Conservation (phyloP, 192 early-diverging fungal genomes). For the Rhizophagus prolifer region DNA sequence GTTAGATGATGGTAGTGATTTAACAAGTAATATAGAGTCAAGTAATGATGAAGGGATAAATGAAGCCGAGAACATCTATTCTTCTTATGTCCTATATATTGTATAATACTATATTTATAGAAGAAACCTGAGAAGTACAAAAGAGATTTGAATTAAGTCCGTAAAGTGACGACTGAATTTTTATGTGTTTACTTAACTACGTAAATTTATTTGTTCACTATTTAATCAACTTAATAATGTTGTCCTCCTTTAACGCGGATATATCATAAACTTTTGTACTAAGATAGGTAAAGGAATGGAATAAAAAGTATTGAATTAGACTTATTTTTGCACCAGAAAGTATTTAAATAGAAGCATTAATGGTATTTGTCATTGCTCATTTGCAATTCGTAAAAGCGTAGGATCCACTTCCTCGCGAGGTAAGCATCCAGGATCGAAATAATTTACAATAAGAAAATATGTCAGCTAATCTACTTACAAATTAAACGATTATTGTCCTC, state of each 20-base stretch:
- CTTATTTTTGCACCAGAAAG: no score
- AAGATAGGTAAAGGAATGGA: no score
- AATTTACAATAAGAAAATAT: no score
- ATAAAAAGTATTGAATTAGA: no score
- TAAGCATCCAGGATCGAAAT: no score
- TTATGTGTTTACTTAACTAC: neutral
- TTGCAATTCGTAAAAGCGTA: no score
- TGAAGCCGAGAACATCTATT: neutral
- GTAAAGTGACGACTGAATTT: neutral
- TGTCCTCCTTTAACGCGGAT: neutral
- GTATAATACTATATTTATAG: neutral
- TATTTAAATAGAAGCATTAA: no score
- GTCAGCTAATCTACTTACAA: no score
- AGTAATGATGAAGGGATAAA: neutral
- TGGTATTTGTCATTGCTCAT: no score
- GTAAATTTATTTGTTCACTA: neutral
- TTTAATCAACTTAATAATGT: neutral
- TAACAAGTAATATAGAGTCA: neutral
- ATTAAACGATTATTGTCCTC: no score
- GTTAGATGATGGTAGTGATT: neutral
- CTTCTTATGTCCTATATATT: neutral
- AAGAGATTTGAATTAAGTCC: neutral
- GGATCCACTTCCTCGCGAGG: no score
- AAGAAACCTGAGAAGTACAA: neutral
- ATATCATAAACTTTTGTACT: no score